Base-by-base conservation (phyloP, 2,329 filamentous ascomycete genomes). In the Pyrenophora seminiperda region DNA sequence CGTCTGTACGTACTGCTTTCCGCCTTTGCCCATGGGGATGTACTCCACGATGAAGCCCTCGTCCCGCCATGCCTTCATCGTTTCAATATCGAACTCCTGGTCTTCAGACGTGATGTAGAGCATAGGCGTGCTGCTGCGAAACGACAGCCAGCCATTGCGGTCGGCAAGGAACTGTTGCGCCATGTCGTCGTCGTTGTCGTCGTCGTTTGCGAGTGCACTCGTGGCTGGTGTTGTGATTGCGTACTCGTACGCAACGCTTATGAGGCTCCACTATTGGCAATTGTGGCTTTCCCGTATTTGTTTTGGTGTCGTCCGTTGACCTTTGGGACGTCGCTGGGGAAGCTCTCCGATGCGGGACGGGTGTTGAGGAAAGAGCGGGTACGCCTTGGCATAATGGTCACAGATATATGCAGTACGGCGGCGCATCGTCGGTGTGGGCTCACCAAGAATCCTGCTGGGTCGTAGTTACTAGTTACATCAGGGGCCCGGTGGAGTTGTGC, bases 21-120 rank as follows among this genome's bases (percentile, higher is more conserved):
- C 79, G 13, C 80, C 77, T 30, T 80, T 78, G 5, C 75, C 72
- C 54, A 78, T 66, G 2, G 83, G 79, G 1, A 86, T 66, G 61
- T 87, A 87, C 19, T 76, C 72, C 2, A 84, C 77, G 14, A 79
- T 73, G 62, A 86, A 87, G 1, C 84, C 84, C 65, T 87, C 84
- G 31, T 82, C 78, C 22, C 75, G 72, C 81, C 83, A 86, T 46
- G 79, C 77, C 36, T 77, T 73, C 47, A 83, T 67, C 0, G 77
- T 80, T 33, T 79, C 75, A 14, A 75, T 65, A 62, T 86, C 83
- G 60, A 86, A 86, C 18, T 80, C 77, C n/a, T 77, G 73, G 10
- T 77, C 77, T 53, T 81, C 79, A 19, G 77, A 76, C 3, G 79
- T 79, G 34, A 82, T 70, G 55, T 79, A 76, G n/a, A 82, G 65